Conservation (phyloP, 805 yeast species). For the Schwanniomyces vanrijiae region DNA sequence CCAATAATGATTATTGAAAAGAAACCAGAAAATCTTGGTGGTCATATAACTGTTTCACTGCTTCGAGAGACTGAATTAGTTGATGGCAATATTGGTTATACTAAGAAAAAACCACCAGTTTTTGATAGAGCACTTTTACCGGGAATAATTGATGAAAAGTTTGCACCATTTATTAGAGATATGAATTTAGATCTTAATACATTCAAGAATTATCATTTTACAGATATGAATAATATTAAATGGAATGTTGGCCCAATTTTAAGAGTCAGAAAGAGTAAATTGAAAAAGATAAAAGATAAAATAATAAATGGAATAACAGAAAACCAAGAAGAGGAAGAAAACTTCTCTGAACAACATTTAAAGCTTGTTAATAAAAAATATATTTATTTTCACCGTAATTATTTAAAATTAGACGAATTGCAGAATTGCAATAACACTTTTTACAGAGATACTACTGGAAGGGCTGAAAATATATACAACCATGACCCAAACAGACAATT, state of each 20-base stretch:
- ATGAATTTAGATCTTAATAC: background rate
- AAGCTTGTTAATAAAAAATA: constrained; percentile 34
- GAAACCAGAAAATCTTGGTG: constrained; percentile 26
- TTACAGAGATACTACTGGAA: constrained; percentile 6
- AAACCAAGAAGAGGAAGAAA: constrained; percentile 6
- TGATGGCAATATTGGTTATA: constrained; percentile 7
- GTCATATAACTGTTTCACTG: constrained; percentile 24
- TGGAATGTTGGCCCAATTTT: constrained; percentile 51
- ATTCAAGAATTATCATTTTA: constrained; percentile 27
- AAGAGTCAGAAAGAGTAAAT: constrained; percentile 29
- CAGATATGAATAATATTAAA: constrained; percentile 20
- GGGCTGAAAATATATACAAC: constrained; percentile 28
- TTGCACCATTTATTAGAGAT: constrained; percentile 19
- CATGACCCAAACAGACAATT: constrained; percentile 14
- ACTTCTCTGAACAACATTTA: constrained; percentile 12
- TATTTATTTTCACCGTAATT: constrained; percentile 38
- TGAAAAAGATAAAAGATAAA: constrained; percentile 20
- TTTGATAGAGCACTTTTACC: constrained; percentile 28
- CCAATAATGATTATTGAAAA: constrained; percentile 29
- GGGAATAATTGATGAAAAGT: constrained; percentile 18
- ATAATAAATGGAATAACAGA: constrained; percentile 9
- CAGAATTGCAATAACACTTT: background rate
- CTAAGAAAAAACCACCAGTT: constrained; percentile 8
- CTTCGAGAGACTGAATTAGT: constrained; percentile 13
- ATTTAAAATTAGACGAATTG: constrained; percentile 13